Base-by-base conservation (phyloP, 768 basidiomycete species). In the Mycena sanguinolenta region DNA sequence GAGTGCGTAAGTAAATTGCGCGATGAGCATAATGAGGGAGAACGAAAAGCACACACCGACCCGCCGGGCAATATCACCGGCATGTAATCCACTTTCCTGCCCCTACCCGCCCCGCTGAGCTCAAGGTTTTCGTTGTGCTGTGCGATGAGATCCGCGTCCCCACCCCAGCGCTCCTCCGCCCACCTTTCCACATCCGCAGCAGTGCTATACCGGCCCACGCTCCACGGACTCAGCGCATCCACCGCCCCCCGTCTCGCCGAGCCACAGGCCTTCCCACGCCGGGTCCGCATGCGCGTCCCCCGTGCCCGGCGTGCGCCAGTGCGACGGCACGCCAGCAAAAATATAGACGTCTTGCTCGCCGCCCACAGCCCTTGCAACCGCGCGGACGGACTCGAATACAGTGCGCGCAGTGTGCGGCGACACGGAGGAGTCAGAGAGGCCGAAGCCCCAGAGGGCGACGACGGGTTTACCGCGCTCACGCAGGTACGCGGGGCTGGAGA, bases 221-320 rank as follows among this genome's bases (percentile, higher is more conserved):
- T 93, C 94, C 94, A 95, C 9, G 95, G 95, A 25, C 90, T 92
- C 65, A 95, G 87, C 4, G 92, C 91, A 70, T 94, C 93, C 68
- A 94, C 93, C 27, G 23, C 30, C 23, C 25, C 72, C 72, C 5
- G 23, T 61, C 38, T 89, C 89, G n/a, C 90, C 89, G 13, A 93
- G 81, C 90, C 92, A 95, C 13, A 94, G 84, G 58, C 88, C 82
- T 16, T 90, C 73, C 70, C 92, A 95, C 9, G 80, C 91, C 0
- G 89, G 88, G 70, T 94, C 86, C 2, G 82, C 83, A 77, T 95
- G 92, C 0, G 91, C 90, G 75, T 96, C 95, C 30, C 87, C 86
- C 30, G 84, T 46, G 12, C 72, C 83, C 9, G 89, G 86, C 0
- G 91, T 90, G 27, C 94, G 88, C 95, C 95, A 95, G 73, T 92